A percentile compares a stretch with the other conserved stretches of the same genome.
Evolutionary conservation across 2,329 filamentous ascomycete genomes (phyloP).

Genomic region (Hypoxylon sp.): DNA sequence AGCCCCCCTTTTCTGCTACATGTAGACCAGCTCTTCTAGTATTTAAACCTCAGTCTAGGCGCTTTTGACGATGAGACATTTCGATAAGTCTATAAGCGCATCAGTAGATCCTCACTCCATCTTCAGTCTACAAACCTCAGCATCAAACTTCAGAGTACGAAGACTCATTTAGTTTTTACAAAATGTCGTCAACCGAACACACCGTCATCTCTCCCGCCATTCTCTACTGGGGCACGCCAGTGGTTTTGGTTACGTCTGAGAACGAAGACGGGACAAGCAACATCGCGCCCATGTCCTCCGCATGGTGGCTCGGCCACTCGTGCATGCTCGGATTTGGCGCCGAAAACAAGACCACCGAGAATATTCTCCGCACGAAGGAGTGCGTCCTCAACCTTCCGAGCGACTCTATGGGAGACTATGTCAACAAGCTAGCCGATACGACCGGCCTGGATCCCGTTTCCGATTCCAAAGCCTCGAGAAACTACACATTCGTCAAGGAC

Average conservation of each 20-base stretch:
- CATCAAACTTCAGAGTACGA: slow-evolving; percentile 5
- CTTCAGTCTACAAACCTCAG: slow-evolving; percentile 3
- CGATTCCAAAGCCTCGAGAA: slow-evolving; percentile 49
- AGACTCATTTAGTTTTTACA: neutral
- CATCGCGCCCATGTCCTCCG: slow-evolving; percentile 61
- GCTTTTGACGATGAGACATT: slow-evolving; percentile 1
- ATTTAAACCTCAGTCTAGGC: slow-evolving; percentile 20
- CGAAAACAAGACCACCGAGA: slow-evolving; percentile 57
- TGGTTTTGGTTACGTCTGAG: slow-evolving; percentile 58
- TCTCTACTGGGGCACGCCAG: slow-evolving; percentile 60
- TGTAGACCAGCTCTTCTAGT: slow-evolving; percentile 1
- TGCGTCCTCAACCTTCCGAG: slow-evolving; percentile 61
- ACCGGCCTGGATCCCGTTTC: slow-evolving; percentile 54
- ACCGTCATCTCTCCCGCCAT: slow-evolving; percentile 57
- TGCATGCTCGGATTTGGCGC: slow-evolving; percentile 60
- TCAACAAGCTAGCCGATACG: slow-evolving; percentile 59
- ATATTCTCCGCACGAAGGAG: slow-evolving; percentile 59
- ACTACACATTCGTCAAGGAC: slow-evolving; percentile 58
- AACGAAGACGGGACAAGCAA: slow-evolving; percentile 61
- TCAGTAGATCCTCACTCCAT: neutral
- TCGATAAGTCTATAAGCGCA: neutral
- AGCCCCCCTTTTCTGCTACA: neutral
- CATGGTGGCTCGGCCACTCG: slow-evolving; percentile 61
- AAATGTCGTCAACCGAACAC: slow-evolving; percentile 35
- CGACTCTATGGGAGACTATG: slow-evolving; percentile 53